Evolutionary conservation across 306 rosid genomes (phyloP).

Genomic region (Malus asiatica): DNA sequence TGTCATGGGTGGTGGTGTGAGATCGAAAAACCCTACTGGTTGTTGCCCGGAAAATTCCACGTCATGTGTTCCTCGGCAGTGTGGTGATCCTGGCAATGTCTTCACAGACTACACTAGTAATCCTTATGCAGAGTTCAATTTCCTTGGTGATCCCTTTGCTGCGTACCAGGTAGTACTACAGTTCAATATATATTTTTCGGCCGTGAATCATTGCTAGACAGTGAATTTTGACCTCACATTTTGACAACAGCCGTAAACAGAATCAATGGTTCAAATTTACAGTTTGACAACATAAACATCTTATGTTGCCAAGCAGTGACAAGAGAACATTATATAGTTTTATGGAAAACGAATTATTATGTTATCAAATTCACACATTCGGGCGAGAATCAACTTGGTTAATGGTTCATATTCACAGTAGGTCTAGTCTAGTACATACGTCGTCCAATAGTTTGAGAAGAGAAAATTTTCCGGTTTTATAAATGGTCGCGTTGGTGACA

Average conservation of each 20-base stretch:
- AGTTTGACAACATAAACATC: too few species aligned
- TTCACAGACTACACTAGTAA: conserved; percentile 61
- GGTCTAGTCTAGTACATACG: not conserved
- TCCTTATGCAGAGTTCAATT: conserved; percentile 84
- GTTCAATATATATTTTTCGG: not conserved
- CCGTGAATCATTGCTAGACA: not conserved
- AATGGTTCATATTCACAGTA: not conserved
- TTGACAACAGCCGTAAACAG: not conserved
- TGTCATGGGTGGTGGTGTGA: conserved; percentile 90
- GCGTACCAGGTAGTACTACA: conserved; percentile 60
- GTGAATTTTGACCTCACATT: not conserved
- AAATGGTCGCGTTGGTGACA: not conserved
- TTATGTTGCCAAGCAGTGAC: not conserved
- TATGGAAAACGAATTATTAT: not conserved
- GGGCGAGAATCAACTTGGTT: not conserved
- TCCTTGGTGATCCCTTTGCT: conserved; percentile 90
- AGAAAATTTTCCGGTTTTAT: not conserved
- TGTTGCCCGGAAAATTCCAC: conserved; percentile 73
- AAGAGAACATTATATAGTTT: not conserved
- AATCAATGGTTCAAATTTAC: not conserved
- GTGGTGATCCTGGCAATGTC: conserved; percentile 79
- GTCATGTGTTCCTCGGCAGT: conserved; percentile 61
- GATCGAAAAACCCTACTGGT: conserved; percentile 74
- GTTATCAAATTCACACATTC: not conserved
- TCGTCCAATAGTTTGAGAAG: not conserved